Evolutionary conservation across 768 basidiomycete genomes (phyloP).

Genomic region (Termitomyces heimii): DNA sequence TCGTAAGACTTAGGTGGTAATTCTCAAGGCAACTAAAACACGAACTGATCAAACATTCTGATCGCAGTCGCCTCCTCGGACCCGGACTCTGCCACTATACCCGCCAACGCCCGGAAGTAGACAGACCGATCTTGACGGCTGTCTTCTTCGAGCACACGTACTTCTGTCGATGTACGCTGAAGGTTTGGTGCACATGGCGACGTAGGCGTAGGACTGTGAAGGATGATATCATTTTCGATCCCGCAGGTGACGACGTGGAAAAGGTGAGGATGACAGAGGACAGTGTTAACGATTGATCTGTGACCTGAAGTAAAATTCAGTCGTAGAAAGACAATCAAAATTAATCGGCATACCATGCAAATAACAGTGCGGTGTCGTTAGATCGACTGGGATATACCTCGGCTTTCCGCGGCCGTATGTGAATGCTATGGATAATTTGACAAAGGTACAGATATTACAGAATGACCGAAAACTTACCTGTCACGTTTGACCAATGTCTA

Average conservation of each 20-base stretch:
- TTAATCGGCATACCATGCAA: slow-evolving; percentile 42
- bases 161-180: slow-evolving; percentile 36
- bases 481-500: slow-evolving; percentile 24
- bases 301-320: slow-evolving; percentile 42
- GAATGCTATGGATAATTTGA: slow-evolving; percentile 35
- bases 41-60: slow-evolving; percentile 67
- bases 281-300: slow-evolving; percentile 71
- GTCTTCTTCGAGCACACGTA: slow-evolving; percentile 37
- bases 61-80: slow-evolving; percentile 45
- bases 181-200: slow-evolving; percentile 50
- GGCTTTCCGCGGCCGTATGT: slow-evolving; percentile 29
- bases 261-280: slow-evolving; percentile 65
- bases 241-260: slow-evolving; percentile 66
- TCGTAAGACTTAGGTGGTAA: neutral
- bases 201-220: slow-evolving; percentile 60
- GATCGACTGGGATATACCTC: slow-evolving; percentile 54
- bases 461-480: slow-evolving; percentile 25
- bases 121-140: slow-evolving; percentile 25
- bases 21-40: neutral
- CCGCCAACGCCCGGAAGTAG: slow-evolving; percentile 30
- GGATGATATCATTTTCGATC: slow-evolving; percentile 60
- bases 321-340: neutral
- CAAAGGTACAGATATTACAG: neutral
- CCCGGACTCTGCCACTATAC: slow-evolving; percentile 20
- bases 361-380: slow-evolving; percentile 57